These are phyloP conservation scores for Aureobasidium sp. DNA, from an alignment of 2,329 filamentous ascomycete species.

Conservation along the genomic window DNA sequence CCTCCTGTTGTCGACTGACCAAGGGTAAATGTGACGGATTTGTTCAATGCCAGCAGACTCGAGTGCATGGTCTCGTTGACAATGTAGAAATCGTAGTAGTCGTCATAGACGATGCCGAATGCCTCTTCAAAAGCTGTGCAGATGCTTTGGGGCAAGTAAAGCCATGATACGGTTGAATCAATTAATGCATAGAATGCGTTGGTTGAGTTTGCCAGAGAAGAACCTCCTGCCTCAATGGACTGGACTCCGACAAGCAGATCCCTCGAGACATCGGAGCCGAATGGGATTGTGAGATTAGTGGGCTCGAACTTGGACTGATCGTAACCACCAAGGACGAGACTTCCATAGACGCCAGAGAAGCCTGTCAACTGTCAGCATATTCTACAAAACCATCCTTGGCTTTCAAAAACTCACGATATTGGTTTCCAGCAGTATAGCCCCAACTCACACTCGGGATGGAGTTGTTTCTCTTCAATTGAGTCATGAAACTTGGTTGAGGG, in stretches of 20 bases:
- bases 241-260: constrained; percentile 27
- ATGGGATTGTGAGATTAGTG: constrained; percentile 24
- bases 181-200: constrained; percentile 43
- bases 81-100: constrained; percentile 22
- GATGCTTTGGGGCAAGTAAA: constrained; percentile 49
- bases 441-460: constrained; percentile 28
- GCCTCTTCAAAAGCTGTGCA: constrained; percentile 28
- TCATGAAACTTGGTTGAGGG: constrained; percentile 27
- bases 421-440: constrained; percentile 31
- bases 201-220: constrained; percentile 14
- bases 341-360: constrained; percentile 27
- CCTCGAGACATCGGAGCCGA: constrained; percentile 23
- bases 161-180: constrained; percentile 55
- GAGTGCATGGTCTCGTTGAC: constrained; percentile 25
- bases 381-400: neutral
- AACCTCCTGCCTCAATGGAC: constrained; percentile 18
- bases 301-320: constrained; percentile 27
- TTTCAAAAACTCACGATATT: constrained; percentile 21
- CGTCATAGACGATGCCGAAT: constrained; percentile 27
- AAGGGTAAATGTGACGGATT: constrained; percentile 27
- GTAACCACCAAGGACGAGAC: constrained; percentile 31
- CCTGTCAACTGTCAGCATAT: constrained; percentile 7
- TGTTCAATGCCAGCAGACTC: constrained; percentile 18
- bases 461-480: constrained; percentile 22
- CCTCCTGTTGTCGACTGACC: constrained; percentile 16